Evolutionary conservation across 2,329 filamentous ascomycete genomes (phyloP).

Genomic region (Colletotrichum lupini): DNA sequence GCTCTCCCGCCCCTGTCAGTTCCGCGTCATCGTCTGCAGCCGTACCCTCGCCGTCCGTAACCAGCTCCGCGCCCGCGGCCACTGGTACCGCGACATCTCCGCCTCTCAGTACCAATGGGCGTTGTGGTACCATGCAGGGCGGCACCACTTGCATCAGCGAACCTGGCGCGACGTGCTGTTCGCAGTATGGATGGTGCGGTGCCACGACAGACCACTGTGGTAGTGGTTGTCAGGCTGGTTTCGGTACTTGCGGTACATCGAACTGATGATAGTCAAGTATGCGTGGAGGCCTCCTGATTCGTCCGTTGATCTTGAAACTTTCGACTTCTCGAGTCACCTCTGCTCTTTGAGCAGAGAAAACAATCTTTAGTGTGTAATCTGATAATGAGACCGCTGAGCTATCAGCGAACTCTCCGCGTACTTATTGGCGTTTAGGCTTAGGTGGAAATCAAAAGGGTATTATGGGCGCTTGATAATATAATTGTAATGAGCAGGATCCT

Average conservation of each 20-base stretch:
- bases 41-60: not conserved
- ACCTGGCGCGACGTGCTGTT: conserved; percentile 36
- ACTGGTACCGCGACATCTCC: conserved; percentile 8
- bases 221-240: conserved; percentile 27
- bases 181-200: conserved; percentile 39
- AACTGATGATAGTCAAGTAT: not conserved
- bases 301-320: not conserved
- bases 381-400: not conserved
- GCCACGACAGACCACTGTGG: conserved; percentile 37
- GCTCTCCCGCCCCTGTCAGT: not conserved
- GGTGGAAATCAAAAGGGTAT: not conserved
- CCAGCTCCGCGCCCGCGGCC: conserved; percentile 1
- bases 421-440: not conserved
- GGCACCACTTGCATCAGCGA: conserved; percentile 39
- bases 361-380: conserved; percentile 25
- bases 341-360: not conserved
- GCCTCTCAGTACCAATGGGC: conserved; percentile 37
- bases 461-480: not conserved
- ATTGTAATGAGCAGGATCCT: not conserved
- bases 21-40: conserved; percentile 13
- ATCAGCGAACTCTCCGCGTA: not conserved
- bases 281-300: too few species aligned
- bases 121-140: conserved; percentile 40
- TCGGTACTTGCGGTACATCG: conserved; percentile 28
- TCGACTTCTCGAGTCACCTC: not conserved